Percentiles rank a stretch among this genome's conserved stretches.
Evolutionary conservation across 257 asterid genomes (phyloP).

Genomic region (Solanum acaule): DNA sequence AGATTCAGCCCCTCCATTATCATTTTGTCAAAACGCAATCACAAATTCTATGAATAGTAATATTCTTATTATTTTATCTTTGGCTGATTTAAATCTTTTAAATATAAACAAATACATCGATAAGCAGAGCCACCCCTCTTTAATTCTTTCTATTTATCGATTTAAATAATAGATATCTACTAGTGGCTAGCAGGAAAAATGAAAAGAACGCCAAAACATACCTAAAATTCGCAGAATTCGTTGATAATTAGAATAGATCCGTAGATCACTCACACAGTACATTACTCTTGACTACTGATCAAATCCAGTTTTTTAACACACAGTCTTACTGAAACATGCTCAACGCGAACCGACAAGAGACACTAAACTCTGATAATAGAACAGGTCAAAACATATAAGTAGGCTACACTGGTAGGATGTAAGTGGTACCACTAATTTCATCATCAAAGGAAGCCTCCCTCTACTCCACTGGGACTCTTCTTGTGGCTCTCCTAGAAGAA

Average conservation of each 20-base stretch:
- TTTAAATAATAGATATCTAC: too few species aligned
- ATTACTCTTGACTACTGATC: not conserved
- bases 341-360: not conserved
- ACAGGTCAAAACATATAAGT: not conserved
- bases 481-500: conserved; percentile 21
- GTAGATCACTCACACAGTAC: too few species aligned
- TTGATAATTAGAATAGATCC: too few species aligned
- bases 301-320: not conserved
- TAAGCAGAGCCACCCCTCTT: not conserved
- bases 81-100: not conserved
- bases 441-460: not conserved
- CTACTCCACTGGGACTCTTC: conserved; percentile 44
- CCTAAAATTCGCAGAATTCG: too few species aligned
- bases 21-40: not conserved
- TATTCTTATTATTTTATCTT: not conserved
- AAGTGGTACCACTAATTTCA: not conserved
- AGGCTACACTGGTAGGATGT: not conserved
- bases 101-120: not conserved
- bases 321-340: not conserved
- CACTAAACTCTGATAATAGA: not conserved
- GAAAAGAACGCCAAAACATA: too few species aligned
- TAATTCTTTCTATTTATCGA: too few species aligned
- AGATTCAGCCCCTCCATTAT: not conserved
- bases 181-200: too few species aligned
- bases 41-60: not conserved